These are phyloP conservation scores for Termitomyces sp. DNA, from an alignment of 1,284 basidiomycete species.

Conservation along the genomic window DNA sequence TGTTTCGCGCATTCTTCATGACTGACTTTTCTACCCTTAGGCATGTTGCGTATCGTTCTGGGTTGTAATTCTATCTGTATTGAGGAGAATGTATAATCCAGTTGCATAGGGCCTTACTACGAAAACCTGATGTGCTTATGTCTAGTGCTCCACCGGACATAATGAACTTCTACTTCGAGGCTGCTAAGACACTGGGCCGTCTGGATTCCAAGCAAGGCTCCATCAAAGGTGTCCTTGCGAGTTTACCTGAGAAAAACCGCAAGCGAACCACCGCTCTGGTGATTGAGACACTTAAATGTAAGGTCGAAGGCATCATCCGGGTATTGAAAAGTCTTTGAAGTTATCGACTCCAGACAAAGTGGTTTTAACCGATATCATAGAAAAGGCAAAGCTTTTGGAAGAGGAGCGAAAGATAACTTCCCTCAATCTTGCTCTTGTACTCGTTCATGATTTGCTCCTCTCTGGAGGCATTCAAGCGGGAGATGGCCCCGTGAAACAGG, in stretches of 20 bases:
- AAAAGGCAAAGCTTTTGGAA: slow-evolving; percentile 57
- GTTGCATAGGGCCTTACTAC: slow-evolving; percentile 6
- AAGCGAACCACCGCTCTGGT: slow-evolving; percentile 77
- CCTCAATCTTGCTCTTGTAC: slow-evolving; percentile 69
- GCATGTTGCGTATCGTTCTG: slow-evolving; percentile 2
- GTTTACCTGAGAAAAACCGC: slow-evolving; percentile 69
- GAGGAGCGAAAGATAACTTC: slow-evolving; percentile 75
- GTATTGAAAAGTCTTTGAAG: not conserved
- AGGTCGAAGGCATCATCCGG: slow-evolving; percentile 23
- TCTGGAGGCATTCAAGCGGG: slow-evolving; percentile 80
- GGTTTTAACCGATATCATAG: slow-evolving; percentile 62
- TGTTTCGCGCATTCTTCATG: not conserved
- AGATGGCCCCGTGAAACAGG: slow-evolving; percentile 83
- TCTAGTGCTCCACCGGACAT: slow-evolving; percentile 18
- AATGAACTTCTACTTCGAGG: slow-evolving; percentile 95
- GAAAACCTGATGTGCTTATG: slow-evolving; percentile 13
- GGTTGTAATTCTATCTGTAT: slow-evolving; percentile 8
- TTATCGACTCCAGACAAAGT: slow-evolving; percentile 52
- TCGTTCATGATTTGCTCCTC: slow-evolving; percentile 85
- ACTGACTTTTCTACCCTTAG: slow-evolving; percentile 16
- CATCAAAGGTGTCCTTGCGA: slow-evolving; percentile 73
- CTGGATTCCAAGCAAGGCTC: slow-evolving; percentile 84
- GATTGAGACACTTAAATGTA: slow-evolving; percentile 92
- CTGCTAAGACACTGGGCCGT: slow-evolving; percentile 76
- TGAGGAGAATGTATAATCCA: slow-evolving; percentile 16